These are phyloP conservation scores for Apiospora aurea DNA, from an alignment of 2,329 filamentous ascomycete species.

Conservation along the genomic window DNA sequence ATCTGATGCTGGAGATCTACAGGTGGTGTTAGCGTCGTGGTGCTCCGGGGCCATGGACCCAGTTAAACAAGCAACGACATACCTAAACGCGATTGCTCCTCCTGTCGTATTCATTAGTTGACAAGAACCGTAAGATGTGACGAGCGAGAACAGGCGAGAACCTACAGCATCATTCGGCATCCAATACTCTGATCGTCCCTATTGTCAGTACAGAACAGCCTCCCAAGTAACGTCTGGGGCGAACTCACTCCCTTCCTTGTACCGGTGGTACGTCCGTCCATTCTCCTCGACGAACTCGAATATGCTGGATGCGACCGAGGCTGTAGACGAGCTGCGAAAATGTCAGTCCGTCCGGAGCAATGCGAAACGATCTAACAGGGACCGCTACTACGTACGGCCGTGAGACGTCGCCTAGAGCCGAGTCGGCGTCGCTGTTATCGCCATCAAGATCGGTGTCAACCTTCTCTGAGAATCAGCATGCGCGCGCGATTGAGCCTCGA, in stretches of 20 bases:
- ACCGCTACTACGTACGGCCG: background rate
- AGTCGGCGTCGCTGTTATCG: conserved; percentile 22
- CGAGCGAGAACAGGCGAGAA: background rate
- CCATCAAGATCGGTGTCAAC: background rate
- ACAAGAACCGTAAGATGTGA: background rate
- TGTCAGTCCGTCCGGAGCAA: background rate
- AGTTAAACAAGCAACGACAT: background rate
- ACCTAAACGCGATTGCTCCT: conserved; percentile 24
- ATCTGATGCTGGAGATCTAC: conserved; percentile 32
- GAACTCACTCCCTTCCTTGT: conserved; percentile 38
- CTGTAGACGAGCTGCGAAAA: background rate
- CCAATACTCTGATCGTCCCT: conserved; percentile 31
- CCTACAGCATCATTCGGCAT: conserved; percentile 37
- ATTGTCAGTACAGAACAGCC: background rate
- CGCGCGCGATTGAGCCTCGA: background rate
- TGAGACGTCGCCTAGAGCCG: conserved; percentile 21
- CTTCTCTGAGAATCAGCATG: background rate
- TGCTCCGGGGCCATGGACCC: no score
- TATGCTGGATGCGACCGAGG: conserved; percentile 35
- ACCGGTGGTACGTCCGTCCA: conserved; percentile 37
- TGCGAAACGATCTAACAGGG: background rate
- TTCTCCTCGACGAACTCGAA: conserved; percentile 36
- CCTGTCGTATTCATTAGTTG: background rate
- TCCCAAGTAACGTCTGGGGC: background rate
- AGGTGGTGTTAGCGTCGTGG: background rate